Conservation (phyloP, 192 early-diverging fungal species). For the Linnemannia schmuckeri region DNA sequence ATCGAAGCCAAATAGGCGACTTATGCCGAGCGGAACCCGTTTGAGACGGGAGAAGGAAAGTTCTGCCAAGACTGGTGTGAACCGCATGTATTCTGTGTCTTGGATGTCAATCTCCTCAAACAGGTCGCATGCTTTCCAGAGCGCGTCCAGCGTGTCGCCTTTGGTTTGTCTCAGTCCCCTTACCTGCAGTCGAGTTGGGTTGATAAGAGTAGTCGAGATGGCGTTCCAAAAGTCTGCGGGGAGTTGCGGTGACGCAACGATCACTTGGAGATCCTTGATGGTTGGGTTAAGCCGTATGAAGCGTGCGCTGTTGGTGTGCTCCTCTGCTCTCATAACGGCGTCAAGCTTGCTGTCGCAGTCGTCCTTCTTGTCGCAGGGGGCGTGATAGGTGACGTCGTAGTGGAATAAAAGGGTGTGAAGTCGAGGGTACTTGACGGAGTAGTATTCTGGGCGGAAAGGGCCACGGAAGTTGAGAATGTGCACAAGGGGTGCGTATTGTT, state of each 20-base stretch:
- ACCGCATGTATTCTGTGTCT: not conserved
- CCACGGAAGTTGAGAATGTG: not conserved
- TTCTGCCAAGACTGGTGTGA: not conserved
- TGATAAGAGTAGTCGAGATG: not conserved
- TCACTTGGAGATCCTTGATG: not conserved
- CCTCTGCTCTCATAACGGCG: not conserved
- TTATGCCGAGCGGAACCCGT: not conserved
- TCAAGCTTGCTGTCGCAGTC: not conserved
- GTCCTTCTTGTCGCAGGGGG: not conserved
- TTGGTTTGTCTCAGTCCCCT: not conserved
- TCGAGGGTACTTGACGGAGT: not conserved
- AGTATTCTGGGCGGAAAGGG: not conserved
- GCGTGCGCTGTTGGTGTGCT: not conserved
- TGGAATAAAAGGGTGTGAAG: not conserved
- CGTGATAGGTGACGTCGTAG: not conserved
- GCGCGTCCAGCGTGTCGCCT: not conserved
- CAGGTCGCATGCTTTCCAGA: not conserved
- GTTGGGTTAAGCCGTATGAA: not conserved
- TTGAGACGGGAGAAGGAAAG: not conserved
- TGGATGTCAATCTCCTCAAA: not conserved
- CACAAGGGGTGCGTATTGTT: not conserved
- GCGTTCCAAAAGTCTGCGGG: not conserved
- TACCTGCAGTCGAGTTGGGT: not conserved
- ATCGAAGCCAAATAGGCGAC: not conserved
- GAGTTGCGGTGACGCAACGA: not conserved